Percentiles rank a stretch among this genome's conserved stretches.
Conservation (phyloP, 1,284 basidiomycete genomes). For the Sanghuangporus sanghuang region DNA sequence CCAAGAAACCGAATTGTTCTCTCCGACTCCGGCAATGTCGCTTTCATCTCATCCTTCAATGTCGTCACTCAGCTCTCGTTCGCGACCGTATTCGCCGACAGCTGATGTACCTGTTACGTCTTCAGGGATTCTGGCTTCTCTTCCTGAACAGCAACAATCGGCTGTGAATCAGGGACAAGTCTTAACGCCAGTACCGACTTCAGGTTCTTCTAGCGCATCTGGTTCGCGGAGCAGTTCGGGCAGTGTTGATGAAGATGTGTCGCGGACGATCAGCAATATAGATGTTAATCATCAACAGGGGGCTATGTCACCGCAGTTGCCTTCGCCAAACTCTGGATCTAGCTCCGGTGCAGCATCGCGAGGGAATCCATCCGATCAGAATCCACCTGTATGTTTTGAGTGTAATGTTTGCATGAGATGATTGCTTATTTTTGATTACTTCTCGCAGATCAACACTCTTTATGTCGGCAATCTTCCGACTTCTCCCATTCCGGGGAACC, state of each 20-base stretch:
- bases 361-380: conserved; percentile 77
- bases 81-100: conserved; percentile 30
- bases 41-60: conserved; percentile 29
- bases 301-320: conserved; percentile 39
- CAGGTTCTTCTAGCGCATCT: conserved; percentile 32
- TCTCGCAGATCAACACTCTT: conserved; percentile 77
- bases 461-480: conserved; percentile 93
- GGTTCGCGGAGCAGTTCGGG: conserved; percentile 35
- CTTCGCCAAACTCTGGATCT: conserved; percentile 39
- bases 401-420: conserved; percentile 13
- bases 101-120: conserved; percentile 17
- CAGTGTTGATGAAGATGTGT: conserved; percentile 36
- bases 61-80: conserved; percentile 24
- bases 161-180: conserved; percentile 1
- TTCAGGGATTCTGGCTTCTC: conserved; percentile 1
- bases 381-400: conserved; percentile 63
- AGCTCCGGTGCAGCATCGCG: conserved; percentile 28
- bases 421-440: conserved; percentile 8
- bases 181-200: conserved; percentile 27
- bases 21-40: conserved; percentile 15
- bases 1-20: conserved; percentile 6
- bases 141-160: conserved; percentile 11
- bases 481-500: conserved; percentile 59
- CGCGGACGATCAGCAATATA: conserved; percentile 38
- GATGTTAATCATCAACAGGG: conserved; percentile 49